phyloP scores from a whole-genome alignment of 345 rosid genomes.

The Hibiscus trionum region DNA sequence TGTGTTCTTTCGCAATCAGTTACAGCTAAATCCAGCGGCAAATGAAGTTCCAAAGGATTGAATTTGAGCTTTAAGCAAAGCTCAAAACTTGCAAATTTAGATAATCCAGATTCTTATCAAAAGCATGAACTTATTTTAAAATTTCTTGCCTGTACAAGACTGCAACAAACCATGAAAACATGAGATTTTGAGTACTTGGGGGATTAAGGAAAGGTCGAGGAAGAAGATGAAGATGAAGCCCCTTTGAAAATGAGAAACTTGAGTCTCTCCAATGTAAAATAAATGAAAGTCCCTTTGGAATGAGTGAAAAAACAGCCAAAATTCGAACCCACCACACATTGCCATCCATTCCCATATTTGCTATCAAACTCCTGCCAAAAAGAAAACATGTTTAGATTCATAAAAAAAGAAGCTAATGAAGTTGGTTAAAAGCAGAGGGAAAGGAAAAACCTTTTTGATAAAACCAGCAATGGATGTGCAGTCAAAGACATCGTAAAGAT shows the following conservation, averaged over 20 bases:
- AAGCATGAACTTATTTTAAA: not conserved
- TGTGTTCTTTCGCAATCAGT: too few species aligned
- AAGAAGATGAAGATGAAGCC: slow-evolving; percentile 30
- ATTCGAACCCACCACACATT: slow-evolving; percentile 74
- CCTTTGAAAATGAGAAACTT: slow-evolving; percentile 70
- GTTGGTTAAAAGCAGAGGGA: too few species aligned
- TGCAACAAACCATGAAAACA: slow-evolving; percentile 3
- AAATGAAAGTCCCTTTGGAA: slow-evolving; percentile 61
- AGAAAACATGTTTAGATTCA: not conserved
- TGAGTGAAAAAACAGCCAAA: slow-evolving; percentile 75
- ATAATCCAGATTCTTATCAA: not conserved
- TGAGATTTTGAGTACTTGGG: too few species aligned
- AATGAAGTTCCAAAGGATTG: too few species aligned
- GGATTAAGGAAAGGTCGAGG: not conserved
- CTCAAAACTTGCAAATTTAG: not conserved
- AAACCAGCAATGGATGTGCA: slow-evolving; percentile 57
- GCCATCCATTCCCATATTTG: slow-evolving; percentile 65
- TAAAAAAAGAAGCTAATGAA: not conserved
- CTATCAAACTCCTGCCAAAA: slow-evolving; percentile 53
- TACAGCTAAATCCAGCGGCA: too few species aligned
- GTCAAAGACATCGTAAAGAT: slow-evolving; percentile 63
- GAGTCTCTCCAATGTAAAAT: slow-evolving; percentile 59
- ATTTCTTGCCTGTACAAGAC: not conserved
- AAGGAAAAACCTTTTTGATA: slow-evolving; percentile 47
- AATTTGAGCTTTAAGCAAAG: too few species aligned